Evolutionary conservation across 73 alveolate genomes (phyloP), one percentile per base, ranked within the genome.

Genomic region (Symbiodinium pilosum): DNA sequence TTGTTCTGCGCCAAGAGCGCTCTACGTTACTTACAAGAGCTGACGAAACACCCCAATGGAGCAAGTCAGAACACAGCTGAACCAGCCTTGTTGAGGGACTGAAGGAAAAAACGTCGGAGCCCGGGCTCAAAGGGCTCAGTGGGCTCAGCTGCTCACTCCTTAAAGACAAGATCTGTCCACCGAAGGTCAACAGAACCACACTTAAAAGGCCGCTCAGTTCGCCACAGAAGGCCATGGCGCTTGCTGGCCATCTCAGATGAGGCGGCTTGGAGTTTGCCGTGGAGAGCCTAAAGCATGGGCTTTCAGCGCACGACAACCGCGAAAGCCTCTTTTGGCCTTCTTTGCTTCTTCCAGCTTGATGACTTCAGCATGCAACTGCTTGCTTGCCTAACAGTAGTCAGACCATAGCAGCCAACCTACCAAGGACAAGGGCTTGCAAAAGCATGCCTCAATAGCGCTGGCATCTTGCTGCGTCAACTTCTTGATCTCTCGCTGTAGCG

Each of bases 81-180:
- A n/a, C n/a, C n/a, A n/a, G n/a, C 77, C 77, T 64, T 64, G 77
- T 21, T 7, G 77, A 64, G 77, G 77, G 77, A 64, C 39, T 21
- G 77, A 64, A 64, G 32, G 77, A 18, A 64, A 64, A 64, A 24
- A 26, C 77, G 7, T 6, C 14, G 59, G 16, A 36, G 16, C 28
- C 77, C 77, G 77, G 32, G 77, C 77, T 30, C 21, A 47, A 14
- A 32, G 77, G 38, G 12, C 77, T 64, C 38, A 64, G 77, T 36
- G 77, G 77, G 32, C 77, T 64, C 38, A 64, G 77, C 77, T 64
- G 77, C 77, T 64, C 77, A 30, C 77, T 64, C 77, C 77, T 64
- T 64, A 0, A 56, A n/a, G n/a, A n/a, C n/a, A n/a, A n/a, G n/a
- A n/a, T n/a, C n/a, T n/a, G n/a, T n/a, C n/a, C n/a, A n/a, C n/a